These are phyloP conservation scores for Chytriomyces hyalinus DNA, from an alignment of 192 early-diverging fungal genomes.

Conservation along the genomic window DNA sequence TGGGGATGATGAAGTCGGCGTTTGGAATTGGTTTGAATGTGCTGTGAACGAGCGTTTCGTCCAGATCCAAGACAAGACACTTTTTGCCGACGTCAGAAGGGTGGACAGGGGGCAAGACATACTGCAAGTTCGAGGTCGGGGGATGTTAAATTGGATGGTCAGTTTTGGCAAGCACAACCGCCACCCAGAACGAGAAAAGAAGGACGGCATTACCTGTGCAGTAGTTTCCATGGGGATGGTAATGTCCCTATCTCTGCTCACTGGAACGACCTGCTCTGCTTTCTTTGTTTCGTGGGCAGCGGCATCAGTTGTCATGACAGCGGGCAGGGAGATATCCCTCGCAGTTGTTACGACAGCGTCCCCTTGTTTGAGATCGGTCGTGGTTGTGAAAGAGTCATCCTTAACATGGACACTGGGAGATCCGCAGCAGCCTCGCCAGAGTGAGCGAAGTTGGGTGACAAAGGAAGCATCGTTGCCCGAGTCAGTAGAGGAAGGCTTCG, in stretches of 20 bases:
- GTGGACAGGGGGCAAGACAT: constrained; percentile 69
- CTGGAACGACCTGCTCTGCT: background rate
- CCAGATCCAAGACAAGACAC: constrained; percentile 87
- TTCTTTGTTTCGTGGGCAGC: too few species aligned
- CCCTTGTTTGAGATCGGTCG: too few species aligned
- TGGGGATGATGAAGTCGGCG: constrained; percentile 85
- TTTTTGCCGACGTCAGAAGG: constrained; percentile 72
- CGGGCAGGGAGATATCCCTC: too few species aligned
- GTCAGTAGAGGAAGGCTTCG: too few species aligned
- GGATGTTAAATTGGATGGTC: background rate
- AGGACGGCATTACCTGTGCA: background rate
- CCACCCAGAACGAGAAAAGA: background rate
- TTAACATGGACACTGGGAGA: background rate
- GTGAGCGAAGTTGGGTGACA: background rate
- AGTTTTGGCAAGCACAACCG: background rate
- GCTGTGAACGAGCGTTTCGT: constrained; percentile 91
- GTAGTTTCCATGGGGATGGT: background rate
- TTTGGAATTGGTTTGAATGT: constrained; percentile 80
- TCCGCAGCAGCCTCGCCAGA: background rate
- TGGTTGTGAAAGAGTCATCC: background rate
- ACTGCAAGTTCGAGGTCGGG: background rate
- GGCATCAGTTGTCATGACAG: too few species aligned
- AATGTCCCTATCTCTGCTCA: background rate
- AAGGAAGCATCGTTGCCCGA: background rate
- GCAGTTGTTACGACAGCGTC: too few species aligned